phyloP scores from a whole-genome alignment of 2,329 filamentous ascomycete species.

The Fonsecaea pedrosoi region DNA sequence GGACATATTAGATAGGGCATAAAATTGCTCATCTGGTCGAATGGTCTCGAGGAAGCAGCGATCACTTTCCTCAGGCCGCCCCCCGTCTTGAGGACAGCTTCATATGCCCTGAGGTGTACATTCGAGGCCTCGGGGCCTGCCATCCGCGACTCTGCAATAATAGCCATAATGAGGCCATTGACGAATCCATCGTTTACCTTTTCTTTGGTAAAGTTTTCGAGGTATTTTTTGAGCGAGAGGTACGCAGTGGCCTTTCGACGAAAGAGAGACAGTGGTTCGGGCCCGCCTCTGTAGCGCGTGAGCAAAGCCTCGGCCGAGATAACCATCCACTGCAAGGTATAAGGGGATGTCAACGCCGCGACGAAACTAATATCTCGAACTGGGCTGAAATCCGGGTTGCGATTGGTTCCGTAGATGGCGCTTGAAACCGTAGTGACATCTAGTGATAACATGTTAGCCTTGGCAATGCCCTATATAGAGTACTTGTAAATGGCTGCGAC shows the following conservation, averaged over 20 bases:
- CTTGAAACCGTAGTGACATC: neutral
- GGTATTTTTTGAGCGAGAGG: neutral
- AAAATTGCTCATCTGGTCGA: neutral
- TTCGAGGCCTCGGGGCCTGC: neutral
- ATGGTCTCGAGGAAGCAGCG: neutral
- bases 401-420: neutral
- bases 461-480: neutral
- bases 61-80: neutral
- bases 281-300: neutral
- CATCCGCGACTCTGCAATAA: conserved; percentile 5
- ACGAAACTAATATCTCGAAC: conserved; percentile 5
- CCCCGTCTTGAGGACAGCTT: neutral
- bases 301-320: neutral
- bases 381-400: neutral
- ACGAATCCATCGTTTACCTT: conserved; percentile 2
- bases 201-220: neutral
- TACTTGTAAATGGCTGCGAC: neutral
- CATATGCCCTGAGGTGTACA: neutral
- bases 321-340: conserved; percentile 3
- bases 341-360: neutral
- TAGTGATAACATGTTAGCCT: neutral
- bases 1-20: conserved; percentile 3
- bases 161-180: conserved; percentile 6
- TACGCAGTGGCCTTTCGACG: conserved; percentile 4
- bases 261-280: neutral